Conservation (phyloP, 495 filamentous ascomycete genomes). For the Penicillium arizonense region DNA sequence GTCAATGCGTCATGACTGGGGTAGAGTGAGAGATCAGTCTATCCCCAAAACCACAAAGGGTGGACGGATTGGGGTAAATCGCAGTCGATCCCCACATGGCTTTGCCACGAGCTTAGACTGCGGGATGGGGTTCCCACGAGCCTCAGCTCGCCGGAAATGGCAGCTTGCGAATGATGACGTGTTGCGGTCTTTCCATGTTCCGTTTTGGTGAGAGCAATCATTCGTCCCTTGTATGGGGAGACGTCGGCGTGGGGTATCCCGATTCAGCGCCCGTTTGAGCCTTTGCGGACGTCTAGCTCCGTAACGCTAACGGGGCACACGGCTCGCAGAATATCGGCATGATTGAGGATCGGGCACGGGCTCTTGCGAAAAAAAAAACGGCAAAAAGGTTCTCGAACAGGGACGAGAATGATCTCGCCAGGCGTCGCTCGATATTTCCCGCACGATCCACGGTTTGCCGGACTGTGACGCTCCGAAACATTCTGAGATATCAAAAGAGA, state of each 20-base stretch:
- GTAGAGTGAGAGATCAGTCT: not conserved
- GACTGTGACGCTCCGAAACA: not conserved
- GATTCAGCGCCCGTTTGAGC: too few species aligned
- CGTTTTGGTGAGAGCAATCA: not conserved
- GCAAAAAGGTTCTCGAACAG: too few species aligned
- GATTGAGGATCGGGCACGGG: too few species aligned
- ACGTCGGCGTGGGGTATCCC: too few species aligned
- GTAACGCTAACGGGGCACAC: too few species aligned
- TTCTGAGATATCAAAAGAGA: not conserved
- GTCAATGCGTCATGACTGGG: constrained; percentile 6
- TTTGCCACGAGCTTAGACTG: constrained; percentile 12
- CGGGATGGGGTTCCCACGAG: not conserved
- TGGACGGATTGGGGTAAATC: not conserved
- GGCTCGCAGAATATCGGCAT: too few species aligned
- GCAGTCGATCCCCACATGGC: constrained; percentile 20
- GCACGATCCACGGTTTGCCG: not conserved
- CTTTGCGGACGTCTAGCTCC: too few species aligned
- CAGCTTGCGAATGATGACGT: not conserved
- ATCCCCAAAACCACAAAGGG: not conserved
- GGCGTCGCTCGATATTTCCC: not conserved
- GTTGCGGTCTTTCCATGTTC: not conserved
- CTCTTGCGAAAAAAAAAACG: too few species aligned
- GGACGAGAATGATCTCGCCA: too few species aligned
- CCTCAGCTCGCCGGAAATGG: constrained; percentile 10
- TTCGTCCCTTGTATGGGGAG: too few species aligned